Evolutionary conservation across 495 filamentous ascomycete genomes (phyloP).

Genomic region (Trichoderma gamsii): DNA sequence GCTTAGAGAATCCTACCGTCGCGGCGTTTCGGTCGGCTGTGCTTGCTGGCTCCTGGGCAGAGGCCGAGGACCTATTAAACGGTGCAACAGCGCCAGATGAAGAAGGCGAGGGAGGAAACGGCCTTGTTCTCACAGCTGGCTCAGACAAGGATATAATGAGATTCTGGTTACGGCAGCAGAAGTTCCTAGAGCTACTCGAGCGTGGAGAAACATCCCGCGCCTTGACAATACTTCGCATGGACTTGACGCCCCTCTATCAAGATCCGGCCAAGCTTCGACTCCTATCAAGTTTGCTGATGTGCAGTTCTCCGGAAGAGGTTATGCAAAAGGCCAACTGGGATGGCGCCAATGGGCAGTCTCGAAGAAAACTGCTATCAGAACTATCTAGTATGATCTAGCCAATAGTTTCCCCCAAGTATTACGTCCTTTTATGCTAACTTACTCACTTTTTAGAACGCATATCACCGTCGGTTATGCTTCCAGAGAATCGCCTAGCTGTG

Average conservation of each 20-base stretch:
- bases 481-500: constrained; percentile 80
- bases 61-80: constrained; percentile 77
- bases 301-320: constrained; percentile 68
- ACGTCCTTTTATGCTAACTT: neutral
- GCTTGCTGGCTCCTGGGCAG: constrained; percentile 71
- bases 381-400: constrained; percentile 58
- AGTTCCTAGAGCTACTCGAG: constrained; percentile 89
- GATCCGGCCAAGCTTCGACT: constrained; percentile 70
- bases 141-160: constrained; percentile 42
- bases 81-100: constrained; percentile 47
- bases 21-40: constrained; percentile 79
- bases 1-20: constrained; percentile 79
- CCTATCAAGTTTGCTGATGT: constrained; percentile 89
- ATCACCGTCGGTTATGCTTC: constrained; percentile 97
- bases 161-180: constrained; percentile 85
- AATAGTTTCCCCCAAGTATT: neutral
- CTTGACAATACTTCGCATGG: constrained; percentile 72
- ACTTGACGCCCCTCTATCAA: constrained; percentile 81
- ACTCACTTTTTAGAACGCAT: constrained; percentile 64
- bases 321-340: constrained; percentile 83
- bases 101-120: constrained; percentile 37
- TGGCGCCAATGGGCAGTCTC: constrained; percentile 71
- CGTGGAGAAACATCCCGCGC: constrained; percentile 64
- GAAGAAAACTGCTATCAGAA: constrained; percentile 67
- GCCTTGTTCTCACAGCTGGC: constrained; percentile 41